phyloP scores from a whole-genome alignment of 306 rosid genomes.

The Urtica urens region DNA sequence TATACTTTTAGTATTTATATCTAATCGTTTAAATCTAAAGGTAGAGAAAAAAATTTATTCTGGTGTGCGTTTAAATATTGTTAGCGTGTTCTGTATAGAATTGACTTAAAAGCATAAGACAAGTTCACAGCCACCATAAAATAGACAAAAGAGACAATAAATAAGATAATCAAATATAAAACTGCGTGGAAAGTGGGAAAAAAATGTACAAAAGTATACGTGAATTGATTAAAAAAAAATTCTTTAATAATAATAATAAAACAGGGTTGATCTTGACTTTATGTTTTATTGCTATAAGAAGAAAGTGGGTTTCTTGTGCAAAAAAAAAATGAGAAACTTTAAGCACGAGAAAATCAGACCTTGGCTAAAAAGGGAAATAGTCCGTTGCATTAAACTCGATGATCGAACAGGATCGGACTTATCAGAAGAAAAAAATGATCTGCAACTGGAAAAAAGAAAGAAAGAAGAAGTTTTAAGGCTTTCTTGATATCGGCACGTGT shows the following conservation, averaged over 20 bases:
- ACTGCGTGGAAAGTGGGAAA: no score
- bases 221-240: background rate
- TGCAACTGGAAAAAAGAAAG: no score
- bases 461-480: background rate
- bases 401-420: background rate
- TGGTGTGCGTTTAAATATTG: background rate
- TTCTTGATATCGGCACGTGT: background rate
- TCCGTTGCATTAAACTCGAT: background rate
- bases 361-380: background rate
- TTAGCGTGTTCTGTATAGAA: background rate
- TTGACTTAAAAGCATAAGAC: background rate
- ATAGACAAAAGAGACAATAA: background rate
- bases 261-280: background rate
- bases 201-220: no score
- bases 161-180: no score
- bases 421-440: no score
- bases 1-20: background rate
- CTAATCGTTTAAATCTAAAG: background rate
- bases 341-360: background rate
- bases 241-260: background rate
- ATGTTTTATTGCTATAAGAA: slow-evolving; percentile 16
- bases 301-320: background rate
- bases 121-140: no score
- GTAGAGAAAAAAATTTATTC: background rate
- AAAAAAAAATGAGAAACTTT: background rate